Conservation (phyloP, 73 alveolate species). For the Urostyla sp. region DNA sequence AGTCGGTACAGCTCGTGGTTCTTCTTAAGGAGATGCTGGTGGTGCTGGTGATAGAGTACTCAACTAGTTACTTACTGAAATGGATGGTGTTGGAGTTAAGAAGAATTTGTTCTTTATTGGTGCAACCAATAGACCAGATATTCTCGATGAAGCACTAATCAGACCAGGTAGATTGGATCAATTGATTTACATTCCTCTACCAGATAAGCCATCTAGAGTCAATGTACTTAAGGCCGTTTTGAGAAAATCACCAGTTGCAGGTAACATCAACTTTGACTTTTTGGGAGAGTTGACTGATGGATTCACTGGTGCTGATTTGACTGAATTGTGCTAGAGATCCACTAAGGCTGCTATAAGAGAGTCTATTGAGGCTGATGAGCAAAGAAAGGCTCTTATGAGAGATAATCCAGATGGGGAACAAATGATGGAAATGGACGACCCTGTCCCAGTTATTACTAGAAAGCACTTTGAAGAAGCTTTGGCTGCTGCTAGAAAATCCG, state of each 20-base stretch:
- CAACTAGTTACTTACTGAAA: constrained; percentile 95
- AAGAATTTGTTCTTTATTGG: constrained; percentile 97
- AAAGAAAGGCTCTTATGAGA: constrained; percentile 84
- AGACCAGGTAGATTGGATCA: constrained; percentile 98
- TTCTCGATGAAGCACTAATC: constrained; percentile 95
- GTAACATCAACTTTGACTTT: constrained; percentile 90
- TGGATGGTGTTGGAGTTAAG: constrained; percentile 96
- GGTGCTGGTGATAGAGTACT: constrained; percentile 98
- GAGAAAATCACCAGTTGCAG: constrained; percentile 96
- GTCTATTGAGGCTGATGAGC: constrained; percentile 94
- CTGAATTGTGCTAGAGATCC: constrained; percentile 97
- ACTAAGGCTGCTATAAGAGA: constrained; percentile 98
- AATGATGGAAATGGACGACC: constrained; percentile 85
- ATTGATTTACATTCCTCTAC: constrained; percentile 93
- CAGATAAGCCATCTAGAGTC: constrained; percentile 93
- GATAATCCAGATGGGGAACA: constrained; percentile 82
- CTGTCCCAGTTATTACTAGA: constrained; percentile 90
- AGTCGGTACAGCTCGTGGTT: constrained; percentile 87
- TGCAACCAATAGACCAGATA: constrained; percentile 96
- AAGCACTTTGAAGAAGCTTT: constrained; percentile 95
- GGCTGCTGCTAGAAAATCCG: constrained; percentile 88
- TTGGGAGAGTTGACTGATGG: constrained; percentile 96
- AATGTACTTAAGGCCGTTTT: constrained; percentile 92
- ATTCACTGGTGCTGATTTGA: constrained; percentile 98
- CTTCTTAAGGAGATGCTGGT: constrained; percentile 92